phyloP scores from a whole-genome alignment of 1,139 yeast genomes.

The Diutina catenulata region DNA sequence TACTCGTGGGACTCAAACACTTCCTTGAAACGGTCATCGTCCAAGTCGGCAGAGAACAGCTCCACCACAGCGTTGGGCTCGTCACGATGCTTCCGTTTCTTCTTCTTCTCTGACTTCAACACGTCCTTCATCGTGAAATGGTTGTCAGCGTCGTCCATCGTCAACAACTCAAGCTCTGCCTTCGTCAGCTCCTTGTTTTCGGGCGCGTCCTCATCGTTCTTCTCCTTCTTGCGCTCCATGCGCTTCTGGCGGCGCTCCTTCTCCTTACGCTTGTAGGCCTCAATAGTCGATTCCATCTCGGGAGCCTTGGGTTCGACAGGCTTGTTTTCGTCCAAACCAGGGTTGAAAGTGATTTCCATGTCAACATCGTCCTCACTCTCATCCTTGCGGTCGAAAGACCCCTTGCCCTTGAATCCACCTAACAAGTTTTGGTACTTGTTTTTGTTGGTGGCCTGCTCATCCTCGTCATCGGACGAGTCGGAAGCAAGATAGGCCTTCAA shows the following conservation, averaged over 20 bases:
- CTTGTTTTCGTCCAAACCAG: conserved; percentile 53
- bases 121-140: conserved; percentile 80
- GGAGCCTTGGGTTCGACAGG: conserved; percentile 21
- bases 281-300: conserved; percentile 67
- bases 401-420: conserved; percentile 21
- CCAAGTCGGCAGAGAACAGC: conserved; percentile 53
- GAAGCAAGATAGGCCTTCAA: conserved; percentile 91
- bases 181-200: conserved; percentile 14
- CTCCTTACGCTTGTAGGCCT: conserved; percentile 75
- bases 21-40: conserved; percentile 82
- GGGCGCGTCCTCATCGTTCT: conserved; percentile 20
- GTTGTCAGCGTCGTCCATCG: conserved; percentile 48
- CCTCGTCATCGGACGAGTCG: conserved; percentile 48
- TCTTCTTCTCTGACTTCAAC: conserved; percentile 61
- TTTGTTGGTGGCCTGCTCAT: conserved; percentile 32
- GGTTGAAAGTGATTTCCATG: conserved; percentile 93
- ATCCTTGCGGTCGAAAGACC: conserved; percentile 20
- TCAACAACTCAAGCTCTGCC: conserved; percentile 64
- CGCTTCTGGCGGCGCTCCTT: conserved; percentile 84
- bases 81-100: conserved; percentile 33
- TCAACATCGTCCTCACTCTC: conserved; percentile 63
- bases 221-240: conserved; percentile 51
- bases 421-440: conserved; percentile 58
- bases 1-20: conserved; percentile 81
- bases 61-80: conserved; percentile 29